Evolutionary conservation across 2,329 filamentous ascomycete species (phyloP).

Genomic region (Plenodomus biglobosus): DNA sequence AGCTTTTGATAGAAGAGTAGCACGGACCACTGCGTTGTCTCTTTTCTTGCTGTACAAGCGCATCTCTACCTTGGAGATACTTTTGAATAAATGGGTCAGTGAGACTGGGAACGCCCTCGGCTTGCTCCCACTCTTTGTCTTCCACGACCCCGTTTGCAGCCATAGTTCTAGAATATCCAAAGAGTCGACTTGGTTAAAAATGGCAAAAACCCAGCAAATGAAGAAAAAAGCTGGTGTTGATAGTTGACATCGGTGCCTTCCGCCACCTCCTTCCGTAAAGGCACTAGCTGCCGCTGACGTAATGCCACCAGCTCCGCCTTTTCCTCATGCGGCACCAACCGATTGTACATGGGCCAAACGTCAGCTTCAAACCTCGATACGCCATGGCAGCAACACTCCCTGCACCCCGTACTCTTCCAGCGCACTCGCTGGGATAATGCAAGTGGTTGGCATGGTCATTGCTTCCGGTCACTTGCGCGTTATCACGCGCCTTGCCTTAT

Average conservation of each 20-base stretch:
- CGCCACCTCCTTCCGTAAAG: slow-evolving; percentile 24
- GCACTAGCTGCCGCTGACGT: slow-evolving; percentile 25
- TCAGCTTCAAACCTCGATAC: not conserved
- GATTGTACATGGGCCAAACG: not conserved
- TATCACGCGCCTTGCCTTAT: slow-evolving; percentile 20
- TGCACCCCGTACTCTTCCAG: not conserved
- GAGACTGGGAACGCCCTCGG: slow-evolving; percentile 46
- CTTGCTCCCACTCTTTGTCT: slow-evolving; percentile 45
- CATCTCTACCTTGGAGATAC: slow-evolving; percentile 74
- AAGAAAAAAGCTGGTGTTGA: slow-evolving; percentile 3
- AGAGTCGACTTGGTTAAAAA: not conserved
- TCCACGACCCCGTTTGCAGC: slow-evolving; percentile 20
- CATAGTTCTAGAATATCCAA: slow-evolving; percentile 17
- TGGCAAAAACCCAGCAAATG: slow-evolving; percentile 1
- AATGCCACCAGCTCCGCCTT: slow-evolving; percentile 4
- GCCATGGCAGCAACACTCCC: not conserved
- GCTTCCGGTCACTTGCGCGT: slow-evolving; percentile 7
- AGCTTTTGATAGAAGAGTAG: not conserved
- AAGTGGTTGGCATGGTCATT: not conserved
- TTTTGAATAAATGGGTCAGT: slow-evolving; percentile 78
- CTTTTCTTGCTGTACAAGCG: slow-evolving; percentile 78
- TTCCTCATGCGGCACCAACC: slow-evolving; percentile 5
- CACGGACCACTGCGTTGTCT: slow-evolving; percentile 74
- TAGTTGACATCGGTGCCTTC: slow-evolving; percentile 17
- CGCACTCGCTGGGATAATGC: not conserved